Evolutionary conservation across 139 green algal genomes (phyloP).

Genomic region (Zygnema circumcarinatum): DNA sequence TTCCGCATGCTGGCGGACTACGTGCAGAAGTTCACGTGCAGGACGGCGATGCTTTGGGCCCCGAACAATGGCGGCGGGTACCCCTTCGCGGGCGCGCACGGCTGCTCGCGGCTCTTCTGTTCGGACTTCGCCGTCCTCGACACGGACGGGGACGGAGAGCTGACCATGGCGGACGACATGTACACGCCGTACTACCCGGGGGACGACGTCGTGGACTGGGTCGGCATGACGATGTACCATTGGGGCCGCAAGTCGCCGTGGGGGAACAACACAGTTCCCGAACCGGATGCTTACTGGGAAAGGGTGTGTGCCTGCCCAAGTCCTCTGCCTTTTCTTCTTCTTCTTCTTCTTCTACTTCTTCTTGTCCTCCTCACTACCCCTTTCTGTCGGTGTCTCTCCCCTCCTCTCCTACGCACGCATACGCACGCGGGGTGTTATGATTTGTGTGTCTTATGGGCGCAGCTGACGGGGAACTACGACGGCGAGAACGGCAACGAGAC

Average conservation of each 20-base stretch:
- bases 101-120: neutral
- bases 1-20: constrained; percentile 10
- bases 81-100: constrained; percentile 9
- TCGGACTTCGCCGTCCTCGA: constrained; percentile 25
- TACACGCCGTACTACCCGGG: constrained; percentile 41
- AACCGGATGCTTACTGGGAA: constrained; percentile 1
- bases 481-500: constrained; percentile 17
- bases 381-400: no score
- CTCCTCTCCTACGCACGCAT: no score
- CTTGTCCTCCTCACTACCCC: no score
- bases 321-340: no score
- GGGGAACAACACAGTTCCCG: neutral
- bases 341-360: no score
- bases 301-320: constrained; percentile 19
- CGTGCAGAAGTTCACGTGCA: constrained; percentile 6
- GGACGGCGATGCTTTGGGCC: constrained; percentile 35
- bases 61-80: constrained; percentile 46
- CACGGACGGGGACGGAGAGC: constrained; percentile 31
- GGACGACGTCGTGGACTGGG: constrained; percentile 25
- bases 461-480: constrained; percentile 32
- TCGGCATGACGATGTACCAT: constrained; percentile 42
- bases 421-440: no score
- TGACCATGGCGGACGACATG: constrained; percentile 41
- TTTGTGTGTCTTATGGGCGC: no score
- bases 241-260: constrained; percentile 27